Evolutionary conservation across 257 asterid species (phyloP).

Genomic region (Scutellaria baicalensis): DNA sequence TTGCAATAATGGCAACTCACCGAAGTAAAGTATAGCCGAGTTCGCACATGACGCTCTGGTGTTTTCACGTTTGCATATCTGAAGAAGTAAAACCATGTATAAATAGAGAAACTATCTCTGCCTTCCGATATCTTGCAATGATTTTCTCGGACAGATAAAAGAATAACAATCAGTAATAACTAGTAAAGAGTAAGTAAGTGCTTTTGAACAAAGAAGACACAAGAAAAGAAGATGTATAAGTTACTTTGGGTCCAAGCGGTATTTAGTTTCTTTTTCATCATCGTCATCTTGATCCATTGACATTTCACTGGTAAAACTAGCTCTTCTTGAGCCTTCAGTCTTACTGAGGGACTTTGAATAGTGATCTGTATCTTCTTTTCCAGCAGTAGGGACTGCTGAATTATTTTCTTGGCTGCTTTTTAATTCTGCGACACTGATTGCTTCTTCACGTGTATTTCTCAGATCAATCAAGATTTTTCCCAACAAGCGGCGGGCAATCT

Average conservation of each 20-base stretch:
- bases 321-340: slow-evolving; percentile 59
- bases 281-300: slow-evolving; percentile 93
- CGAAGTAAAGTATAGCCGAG: slow-evolving; percentile 94
- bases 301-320: slow-evolving; percentile 81
- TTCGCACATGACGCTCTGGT: slow-evolving; percentile 97
- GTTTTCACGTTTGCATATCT: slow-evolving; percentile 96
- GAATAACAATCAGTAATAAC: not conserved
- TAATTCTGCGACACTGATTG: slow-evolving; percentile 85
- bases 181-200: not conserved
- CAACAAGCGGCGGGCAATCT: slow-evolving; percentile 97
- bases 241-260: slow-evolving; percentile 96
- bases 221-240: not conserved
- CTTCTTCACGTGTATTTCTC: slow-evolving; percentile 94
- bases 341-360: slow-evolving; percentile 43
- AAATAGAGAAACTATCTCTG: not conserved
- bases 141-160: not conserved
- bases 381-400: slow-evolving; percentile 24
- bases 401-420: slow-evolving; percentile 57
- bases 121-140: not conserved
- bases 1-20: slow-evolving; percentile 39
- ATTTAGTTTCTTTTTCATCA: slow-evolving; percentile 89
- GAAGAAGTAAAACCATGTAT: slow-evolving; percentile 10
- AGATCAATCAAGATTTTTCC: slow-evolving; percentile 92
- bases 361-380: slow-evolving; percentile 62
- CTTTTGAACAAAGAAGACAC: not conserved